Evolutionary conservation across 164 flowering plant species (phyloP).

Genomic region (Nymphaea thermarum): DNA sequence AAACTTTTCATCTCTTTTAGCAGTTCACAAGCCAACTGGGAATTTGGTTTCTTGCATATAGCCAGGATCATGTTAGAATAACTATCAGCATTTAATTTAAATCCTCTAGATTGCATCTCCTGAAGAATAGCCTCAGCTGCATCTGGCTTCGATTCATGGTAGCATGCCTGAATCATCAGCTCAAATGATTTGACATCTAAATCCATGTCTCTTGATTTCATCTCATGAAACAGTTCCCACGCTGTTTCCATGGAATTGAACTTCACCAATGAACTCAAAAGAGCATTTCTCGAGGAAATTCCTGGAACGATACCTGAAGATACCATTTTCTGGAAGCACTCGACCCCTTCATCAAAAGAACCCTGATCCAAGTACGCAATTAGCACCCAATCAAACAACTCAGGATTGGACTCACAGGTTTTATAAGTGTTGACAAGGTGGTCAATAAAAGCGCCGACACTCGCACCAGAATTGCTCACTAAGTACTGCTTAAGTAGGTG

Average conservation of each 20-base stretch:
- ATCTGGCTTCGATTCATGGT: conserved; percentile 37
- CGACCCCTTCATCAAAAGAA: conserved; percentile 31
- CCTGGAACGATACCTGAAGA: conserved; percentile 20
- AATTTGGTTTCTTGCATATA: conserved; percentile 34
- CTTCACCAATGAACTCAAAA: conserved; percentile 33
- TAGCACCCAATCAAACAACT: conserved; percentile 34
- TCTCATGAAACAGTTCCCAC: conserved; percentile 22
- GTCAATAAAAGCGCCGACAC: conserved; percentile 17
- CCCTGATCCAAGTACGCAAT: conserved; percentile 27
- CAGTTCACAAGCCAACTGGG: conserved; percentile 25
- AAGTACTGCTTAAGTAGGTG: conserved; percentile 19
- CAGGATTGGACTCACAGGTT: conserved; percentile 21
- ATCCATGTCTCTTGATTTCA: conserved; percentile 22
- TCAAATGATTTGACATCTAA: conserved; percentile 32
- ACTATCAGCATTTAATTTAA: conserved; percentile 21
- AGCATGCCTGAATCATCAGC: conserved; percentile 39
- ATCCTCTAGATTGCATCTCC: conserved; percentile 36
- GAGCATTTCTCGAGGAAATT: conserved; percentile 16
- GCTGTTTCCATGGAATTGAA: conserved; percentile 25
- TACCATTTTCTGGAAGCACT: conserved; percentile 31
- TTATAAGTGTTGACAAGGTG: conserved; percentile 21
- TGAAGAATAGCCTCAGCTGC: conserved; percentile 38
- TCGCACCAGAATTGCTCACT: conserved; percentile 16
- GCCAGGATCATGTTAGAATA: conserved; percentile 38
- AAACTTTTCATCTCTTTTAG: conserved; percentile 61